Base-by-base conservation (phyloP, 768 basidiomycete genomes). In the Hygrophorus pudorinus region DNA sequence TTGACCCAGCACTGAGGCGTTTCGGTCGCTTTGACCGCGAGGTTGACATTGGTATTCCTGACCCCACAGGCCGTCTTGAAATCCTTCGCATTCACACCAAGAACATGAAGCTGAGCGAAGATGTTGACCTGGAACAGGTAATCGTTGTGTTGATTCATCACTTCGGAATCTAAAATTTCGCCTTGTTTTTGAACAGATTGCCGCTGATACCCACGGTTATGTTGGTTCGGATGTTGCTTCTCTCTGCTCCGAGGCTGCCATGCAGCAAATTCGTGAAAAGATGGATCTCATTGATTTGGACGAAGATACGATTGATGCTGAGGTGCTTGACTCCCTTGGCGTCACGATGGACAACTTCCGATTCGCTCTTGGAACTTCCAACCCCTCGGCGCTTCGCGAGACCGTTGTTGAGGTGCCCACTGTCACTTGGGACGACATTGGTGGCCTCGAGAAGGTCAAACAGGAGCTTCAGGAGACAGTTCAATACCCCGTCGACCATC, bases 301-400 rank as follows among this genome's bases (percentile, higher is more conserved):
- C 50, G 89, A 94, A 64, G 96, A 99, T 59, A 97, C 94, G 40
- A 99, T 99, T 58, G 96, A 99, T 56, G 96, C 96, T 6, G 96
- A 99, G 65, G 94, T 99, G 2, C 85, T 99, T 44, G 96, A 99
- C 65, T 88, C 93, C 5, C 86, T 99, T 40, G 96, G 96, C 52
- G 93, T 99, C 53, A 99, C 96, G 21, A 97, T 97, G 94, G 96
- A 99, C 59, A 98, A 98, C 75, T 98, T 98, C 91, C 85, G 94
- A 48, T 98, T 97, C 63, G 96, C 96, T 3, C 84, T 99, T 45
- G 96, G 96, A 46, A 80, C 83, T 20, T 94, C 92, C 56, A 98
- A 98, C 68, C 96, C 96, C 21, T 98, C 96, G 13, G 96, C 96
- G 11, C 85, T 98, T 40, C 87, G 96, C 63, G 96, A 99, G 73